Conservation (phyloP, 805 yeast species). For the Suhomyces pyralidae region DNA sequence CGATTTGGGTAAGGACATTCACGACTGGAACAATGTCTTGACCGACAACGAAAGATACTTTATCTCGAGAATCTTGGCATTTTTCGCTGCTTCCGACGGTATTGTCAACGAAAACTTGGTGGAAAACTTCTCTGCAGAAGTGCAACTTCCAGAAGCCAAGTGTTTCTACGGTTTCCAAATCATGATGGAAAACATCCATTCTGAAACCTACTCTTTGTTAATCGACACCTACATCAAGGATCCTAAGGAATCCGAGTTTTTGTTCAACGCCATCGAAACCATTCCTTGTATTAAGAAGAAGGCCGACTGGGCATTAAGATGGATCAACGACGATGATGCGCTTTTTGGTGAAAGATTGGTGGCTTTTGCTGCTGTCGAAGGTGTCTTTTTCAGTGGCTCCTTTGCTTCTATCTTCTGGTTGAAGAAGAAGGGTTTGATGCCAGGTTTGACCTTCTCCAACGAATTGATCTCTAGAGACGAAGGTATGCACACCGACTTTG, state of each 20-base stretch:
- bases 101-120: conserved; percentile 96
- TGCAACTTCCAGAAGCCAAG: conserved; percentile 95
- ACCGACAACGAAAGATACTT: conserved; percentile 91
- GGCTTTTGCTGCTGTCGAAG: conserved; percentile 98
- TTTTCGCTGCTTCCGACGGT: conserved; percentile 98
- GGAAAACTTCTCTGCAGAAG: conserved; percentile 96
- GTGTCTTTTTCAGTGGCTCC: conserved; percentile 97
- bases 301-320: conserved; percentile 98
- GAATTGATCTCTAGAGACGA: conserved; percentile 98
- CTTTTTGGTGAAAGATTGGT: conserved; percentile 93
- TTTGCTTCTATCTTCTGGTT: conserved; percentile 98
- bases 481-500: conserved; percentile 98
- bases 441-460: conserved; percentile 96
- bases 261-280: conserved; percentile 93
- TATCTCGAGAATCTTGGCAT: conserved; percentile 89
- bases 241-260: conserved; percentile 84
- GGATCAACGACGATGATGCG: conserved; percentile 88
- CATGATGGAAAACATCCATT: conserved; percentile 99
- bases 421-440: conserved; percentile 98
- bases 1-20: conserved; percentile 85
- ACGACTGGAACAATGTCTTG: conserved; percentile 89
- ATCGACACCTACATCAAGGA: conserved; percentile 96
- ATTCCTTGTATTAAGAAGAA: conserved; percentile 95
- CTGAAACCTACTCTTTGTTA: conserved; percentile 93
- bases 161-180: conserved; percentile 99